Evolutionary conservation across 148 eudicot species (phyloP).

Genomic region (Euryodendron excelsum): DNA sequence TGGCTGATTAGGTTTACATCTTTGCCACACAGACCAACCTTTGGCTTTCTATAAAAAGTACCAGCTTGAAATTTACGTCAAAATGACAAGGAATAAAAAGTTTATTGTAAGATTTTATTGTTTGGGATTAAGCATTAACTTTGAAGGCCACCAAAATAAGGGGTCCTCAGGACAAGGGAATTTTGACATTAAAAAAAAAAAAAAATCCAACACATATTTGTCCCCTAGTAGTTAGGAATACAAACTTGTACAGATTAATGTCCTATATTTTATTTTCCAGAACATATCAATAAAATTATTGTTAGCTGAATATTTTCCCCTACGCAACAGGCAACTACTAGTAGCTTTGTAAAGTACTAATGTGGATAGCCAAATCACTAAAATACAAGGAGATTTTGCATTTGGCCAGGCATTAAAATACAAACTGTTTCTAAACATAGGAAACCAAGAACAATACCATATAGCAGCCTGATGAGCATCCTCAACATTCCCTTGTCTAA

Average conservation of each 20-base stretch:
- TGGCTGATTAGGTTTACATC: not conserved
- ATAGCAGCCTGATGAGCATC: slow-evolving; percentile 44
- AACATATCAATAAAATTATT: not conserved
- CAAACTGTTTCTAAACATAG: not conserved
- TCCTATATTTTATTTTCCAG: not conserved
- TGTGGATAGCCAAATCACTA: not conserved
- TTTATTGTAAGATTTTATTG: no score
- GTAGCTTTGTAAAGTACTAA: not conserved
- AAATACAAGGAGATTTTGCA: not conserved
- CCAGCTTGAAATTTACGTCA: not conserved
- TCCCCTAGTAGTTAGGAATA: not conserved
- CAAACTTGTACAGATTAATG: not conserved
- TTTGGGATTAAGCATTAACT: no score
- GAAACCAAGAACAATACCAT: slow-evolving; percentile 33
- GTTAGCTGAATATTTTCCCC: not conserved
- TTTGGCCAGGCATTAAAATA: not conserved
- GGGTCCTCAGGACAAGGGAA: not conserved
- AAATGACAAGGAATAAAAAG: no score
- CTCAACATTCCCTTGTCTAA: slow-evolving; percentile 39
- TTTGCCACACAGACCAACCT: not conserved
- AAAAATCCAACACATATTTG: not conserved
- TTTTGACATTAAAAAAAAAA: not conserved
- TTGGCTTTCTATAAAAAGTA: not conserved
- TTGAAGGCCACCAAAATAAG: not conserved
- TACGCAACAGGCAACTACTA: not conserved